These are phyloP conservation scores for Rhazya stricta DNA, from an alignment of 257 asterid species.

Conservation along the genomic window DNA sequence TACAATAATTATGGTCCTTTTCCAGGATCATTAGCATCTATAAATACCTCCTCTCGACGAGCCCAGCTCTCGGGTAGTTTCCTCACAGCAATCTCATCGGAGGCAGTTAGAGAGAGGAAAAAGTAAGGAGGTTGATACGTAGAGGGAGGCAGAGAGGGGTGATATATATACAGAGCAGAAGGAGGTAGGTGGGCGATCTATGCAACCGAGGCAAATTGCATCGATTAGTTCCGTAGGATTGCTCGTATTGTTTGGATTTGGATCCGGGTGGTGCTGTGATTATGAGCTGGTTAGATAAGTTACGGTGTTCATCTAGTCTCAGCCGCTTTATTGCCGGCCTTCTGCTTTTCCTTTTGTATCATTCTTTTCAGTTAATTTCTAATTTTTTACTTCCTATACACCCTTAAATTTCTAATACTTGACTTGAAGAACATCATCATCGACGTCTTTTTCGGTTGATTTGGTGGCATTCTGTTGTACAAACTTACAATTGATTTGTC, in stretches of 20 bases:
- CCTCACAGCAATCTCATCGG: background rate
- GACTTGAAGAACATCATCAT: background rate
- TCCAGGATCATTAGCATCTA: background rate
- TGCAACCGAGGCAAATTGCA: conserved; percentile 60
- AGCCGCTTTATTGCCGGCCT: conserved; percentile 95
- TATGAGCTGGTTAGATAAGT: conserved; percentile 77
- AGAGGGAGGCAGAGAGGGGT: conserved; percentile 15
- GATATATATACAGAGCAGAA: background rate
- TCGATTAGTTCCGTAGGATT: conserved; percentile 28
- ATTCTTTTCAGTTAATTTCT: conserved; percentile 77
- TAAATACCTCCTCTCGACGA: background rate
- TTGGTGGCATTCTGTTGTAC: background rate
- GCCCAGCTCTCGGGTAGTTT: background rate
- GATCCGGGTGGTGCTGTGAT: conserved; percentile 41
- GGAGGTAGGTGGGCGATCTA: conserved; percentile 40
- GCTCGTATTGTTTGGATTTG: conserved; percentile 6
- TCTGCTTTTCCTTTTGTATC: conserved; percentile 74
- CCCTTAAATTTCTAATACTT: conserved; percentile 28
- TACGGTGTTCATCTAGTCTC: conserved; percentile 66
- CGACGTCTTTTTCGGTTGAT: background rate
- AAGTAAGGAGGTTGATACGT: background rate
- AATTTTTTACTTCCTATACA: conserved; percentile 98
- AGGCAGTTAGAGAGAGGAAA: background rate
- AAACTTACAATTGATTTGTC: background rate
- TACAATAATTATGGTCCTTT: background rate